Base-by-base conservation (phyloP, 441 rosid species). In the Gossypium lobatum region DNA sequence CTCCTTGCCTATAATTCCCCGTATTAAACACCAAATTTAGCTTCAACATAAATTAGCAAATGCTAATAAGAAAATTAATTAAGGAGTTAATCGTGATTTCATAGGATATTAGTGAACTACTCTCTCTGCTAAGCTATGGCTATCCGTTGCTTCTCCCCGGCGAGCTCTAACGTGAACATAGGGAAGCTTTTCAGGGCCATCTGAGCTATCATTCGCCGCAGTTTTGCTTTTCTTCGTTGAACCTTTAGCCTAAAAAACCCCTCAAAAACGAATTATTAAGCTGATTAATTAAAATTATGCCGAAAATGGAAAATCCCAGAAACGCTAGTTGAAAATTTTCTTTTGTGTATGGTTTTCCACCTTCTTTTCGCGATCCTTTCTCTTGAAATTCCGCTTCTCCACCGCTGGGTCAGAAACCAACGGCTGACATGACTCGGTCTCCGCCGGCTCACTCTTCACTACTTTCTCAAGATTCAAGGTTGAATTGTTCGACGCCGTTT, bases 121-220 rank as follows among this genome's bases (percentile, higher is more conserved):
- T 85, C 99, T 78, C 85, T 95, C 99, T 39, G 99, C 99, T 77
- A 95, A 81, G 92, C 99, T 95, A 83, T 95, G 99, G 85, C 97
- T 95, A 82, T 95, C 98, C 0, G 99, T 93, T 18, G 99, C 99
- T 83, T 93, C 93, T 77, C 99, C 99, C 37, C 98, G 95, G 76
- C 96, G 98, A 82, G 97, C 98, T 76, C 99, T 87, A 77, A 95
- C 99, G 53, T 95, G 99, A 62, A 95, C 97, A 75, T 88, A 93
- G 5, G 99, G 99, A 31, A 95, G 91, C 79, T 84, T 87, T 85
- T 89, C 90, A 0, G 75, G 86, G n/a, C 84, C 91, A 80, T 81
- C 91, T 0, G 86, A 85, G 78, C 83, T 85, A 52, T 85, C 85
- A 54, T 82, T 80, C 3, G 71, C 79, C 7, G 68, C 71, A 6